Conservation (phyloP, 2,329 filamentous ascomycete genomes). For the Aspergillus brasiliensis region DNA sequence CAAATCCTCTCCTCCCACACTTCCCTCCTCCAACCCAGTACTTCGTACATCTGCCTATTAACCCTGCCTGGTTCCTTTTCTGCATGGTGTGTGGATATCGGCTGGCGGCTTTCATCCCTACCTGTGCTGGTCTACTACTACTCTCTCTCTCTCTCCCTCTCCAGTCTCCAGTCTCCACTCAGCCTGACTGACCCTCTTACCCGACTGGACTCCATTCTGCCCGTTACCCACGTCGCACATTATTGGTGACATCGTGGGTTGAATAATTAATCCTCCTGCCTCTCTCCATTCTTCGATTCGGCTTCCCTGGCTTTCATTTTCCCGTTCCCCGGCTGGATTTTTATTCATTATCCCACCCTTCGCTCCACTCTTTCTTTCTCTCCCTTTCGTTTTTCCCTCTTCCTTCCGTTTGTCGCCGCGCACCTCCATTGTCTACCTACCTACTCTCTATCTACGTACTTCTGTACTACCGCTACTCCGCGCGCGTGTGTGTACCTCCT, state of each 20-base stretch:
- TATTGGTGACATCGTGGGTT: constrained; percentile 1
- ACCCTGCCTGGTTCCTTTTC: background rate
- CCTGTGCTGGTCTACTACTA: background rate
- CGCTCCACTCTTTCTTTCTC: background rate
- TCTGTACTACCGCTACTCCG: too few relatives aligned
- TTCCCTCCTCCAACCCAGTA: background rate
- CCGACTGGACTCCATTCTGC: constrained; percentile 2
- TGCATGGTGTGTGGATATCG: background rate
- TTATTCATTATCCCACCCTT: constrained; percentile 1
- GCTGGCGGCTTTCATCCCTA: background rate
- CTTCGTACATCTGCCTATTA: background rate
- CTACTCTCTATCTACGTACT: background rate
- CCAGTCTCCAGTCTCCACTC: constrained; percentile 7
- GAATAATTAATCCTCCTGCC: constrained; percentile 3
- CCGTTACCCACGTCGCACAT: constrained; percentile 3
- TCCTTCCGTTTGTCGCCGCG: constrained; percentile 6
- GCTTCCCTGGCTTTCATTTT: background rate
- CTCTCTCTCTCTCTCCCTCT: constrained; percentile 2
- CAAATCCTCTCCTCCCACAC: constrained; percentile 11
- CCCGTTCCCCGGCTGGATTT: constrained; percentile 1
- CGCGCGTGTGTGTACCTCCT: too few relatives aligned
- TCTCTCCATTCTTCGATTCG: constrained; percentile 9
- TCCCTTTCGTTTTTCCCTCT: constrained; percentile 9
- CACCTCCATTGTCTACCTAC: background rate
- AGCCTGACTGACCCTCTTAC: background rate